phyloP scores from a whole-genome alignment of 495 filamentous ascomycete species.

The Xylaria bambusicola region DNA sequence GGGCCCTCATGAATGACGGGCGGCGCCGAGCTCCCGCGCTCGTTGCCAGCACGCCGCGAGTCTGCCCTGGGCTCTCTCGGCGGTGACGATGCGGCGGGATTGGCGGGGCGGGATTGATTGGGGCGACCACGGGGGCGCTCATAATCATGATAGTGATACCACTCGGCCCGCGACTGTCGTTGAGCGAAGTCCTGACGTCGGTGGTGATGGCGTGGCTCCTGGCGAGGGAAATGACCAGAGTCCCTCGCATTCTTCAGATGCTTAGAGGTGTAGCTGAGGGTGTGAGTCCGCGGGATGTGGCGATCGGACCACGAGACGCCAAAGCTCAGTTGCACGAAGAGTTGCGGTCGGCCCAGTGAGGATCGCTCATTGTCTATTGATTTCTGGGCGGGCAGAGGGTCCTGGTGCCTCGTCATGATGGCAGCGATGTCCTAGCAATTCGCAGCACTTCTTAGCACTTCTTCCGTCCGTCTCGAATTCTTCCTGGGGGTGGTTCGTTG shows the following conservation, averaged over 20 bases:
- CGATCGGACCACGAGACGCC: slow-evolving; percentile 45
- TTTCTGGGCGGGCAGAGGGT: slow-evolving; percentile 23
- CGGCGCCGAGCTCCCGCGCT: slow-evolving; percentile 47
- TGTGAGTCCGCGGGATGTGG: slow-evolving; percentile 42
- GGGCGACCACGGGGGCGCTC: slow-evolving; percentile 22
- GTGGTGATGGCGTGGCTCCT: slow-evolving; percentile 26
- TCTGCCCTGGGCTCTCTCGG: slow-evolving; percentile 2
- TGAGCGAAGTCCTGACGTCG: slow-evolving; percentile 28
- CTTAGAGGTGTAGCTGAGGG: slow-evolving; percentile 46
- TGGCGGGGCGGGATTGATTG: slow-evolving; percentile 14
- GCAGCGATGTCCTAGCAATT: background rate
- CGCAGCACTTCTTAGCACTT: slow-evolving; percentile 15
- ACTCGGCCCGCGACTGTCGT: slow-evolving; percentile 16
- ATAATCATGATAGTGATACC: slow-evolving; percentile 30
- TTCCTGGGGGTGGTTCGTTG: background rate
- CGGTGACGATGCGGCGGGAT: slow-evolving; percentile 1
- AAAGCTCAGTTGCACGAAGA: slow-evolving; percentile 50
- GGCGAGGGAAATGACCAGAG: slow-evolving; percentile 42
- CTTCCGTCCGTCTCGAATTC: background rate
- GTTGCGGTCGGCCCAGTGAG: slow-evolving; percentile 37
- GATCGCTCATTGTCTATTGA: slow-evolving; percentile 25
- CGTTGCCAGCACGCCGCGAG: slow-evolving; percentile 18
- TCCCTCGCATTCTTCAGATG: slow-evolving; percentile 38
- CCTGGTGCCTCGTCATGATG: slow-evolving; percentile 35
- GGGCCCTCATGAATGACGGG: slow-evolving; percentile 46